A percentile compares a stretch with the other conserved stretches of the same genome.
phyloP scores from a whole-genome alignment of 106 monocot species.

The Dactylorhiza incarnata region DNA sequence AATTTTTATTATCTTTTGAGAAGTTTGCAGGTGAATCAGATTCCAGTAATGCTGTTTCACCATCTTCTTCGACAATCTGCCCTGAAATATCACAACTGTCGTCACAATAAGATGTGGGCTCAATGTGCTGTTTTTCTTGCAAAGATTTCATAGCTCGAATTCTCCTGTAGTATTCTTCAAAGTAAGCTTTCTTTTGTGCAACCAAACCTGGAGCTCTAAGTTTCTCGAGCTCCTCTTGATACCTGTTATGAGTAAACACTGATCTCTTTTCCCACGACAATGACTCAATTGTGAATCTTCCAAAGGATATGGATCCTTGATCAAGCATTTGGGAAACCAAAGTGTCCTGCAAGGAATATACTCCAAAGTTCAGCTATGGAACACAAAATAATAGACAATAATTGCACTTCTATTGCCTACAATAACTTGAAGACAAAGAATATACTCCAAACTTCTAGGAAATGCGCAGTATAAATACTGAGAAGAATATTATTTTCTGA shows the following conservation, averaged over 20 bases:
- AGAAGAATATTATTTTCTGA: no score
- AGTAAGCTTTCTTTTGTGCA: slow-evolving; percentile 88
- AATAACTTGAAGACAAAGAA: not conserved
- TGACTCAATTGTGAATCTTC: slow-evolving; percentile 59
- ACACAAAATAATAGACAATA: not conserved
- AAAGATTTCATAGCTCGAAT: slow-evolving; percentile 50
- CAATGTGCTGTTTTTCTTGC: slow-evolving; percentile 42
- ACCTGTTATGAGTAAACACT: slow-evolving; percentile 55
- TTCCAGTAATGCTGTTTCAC: not conserved
- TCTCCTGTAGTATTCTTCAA: slow-evolving; percentile 82
- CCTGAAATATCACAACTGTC: not conserved
- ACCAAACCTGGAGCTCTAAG: slow-evolving; percentile 70
- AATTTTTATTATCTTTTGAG: not conserved
- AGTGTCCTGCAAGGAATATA: slow-evolving; percentile 35
- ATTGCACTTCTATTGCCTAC: not conserved
- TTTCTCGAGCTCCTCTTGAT: slow-evolving; percentile 76
- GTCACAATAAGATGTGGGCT: not conserved
- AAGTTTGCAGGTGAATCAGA: slow-evolving; percentile 12
- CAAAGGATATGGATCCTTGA: slow-evolving; percentile 91
- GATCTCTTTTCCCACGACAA: slow-evolving; percentile 86
- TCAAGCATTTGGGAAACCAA: slow-evolving; percentile 60
- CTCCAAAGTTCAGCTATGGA: not conserved
- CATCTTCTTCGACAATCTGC: slow-evolving; percentile 33
- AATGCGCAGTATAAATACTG: no score
- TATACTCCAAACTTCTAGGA: not conserved